Evolutionary conservation across 2,329 filamentous ascomycete species (phyloP).

Genomic region (Gnomoniopsis sp.): DNA sequence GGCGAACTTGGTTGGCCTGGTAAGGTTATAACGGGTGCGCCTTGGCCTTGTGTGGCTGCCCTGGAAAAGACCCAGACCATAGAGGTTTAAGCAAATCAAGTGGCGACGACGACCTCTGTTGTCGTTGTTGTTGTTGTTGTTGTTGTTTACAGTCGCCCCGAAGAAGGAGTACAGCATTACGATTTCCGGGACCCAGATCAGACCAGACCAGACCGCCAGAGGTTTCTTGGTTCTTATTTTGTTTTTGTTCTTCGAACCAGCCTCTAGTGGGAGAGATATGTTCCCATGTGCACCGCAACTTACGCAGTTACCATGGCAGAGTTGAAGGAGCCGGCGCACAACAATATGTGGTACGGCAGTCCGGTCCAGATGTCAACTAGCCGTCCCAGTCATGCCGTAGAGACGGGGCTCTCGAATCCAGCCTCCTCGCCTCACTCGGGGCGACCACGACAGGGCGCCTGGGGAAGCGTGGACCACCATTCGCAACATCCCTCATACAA

Average conservation of each 20-base stretch:
- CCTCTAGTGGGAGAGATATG: constrained; percentile 36
- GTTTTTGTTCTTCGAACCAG: background rate
- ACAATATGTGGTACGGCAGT: constrained; percentile 56
- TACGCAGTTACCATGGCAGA: constrained; percentile 63
- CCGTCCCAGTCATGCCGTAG: constrained; percentile 49
- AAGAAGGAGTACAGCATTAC: background rate
- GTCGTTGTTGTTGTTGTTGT: no score
- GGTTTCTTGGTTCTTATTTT: constrained; percentile 7
- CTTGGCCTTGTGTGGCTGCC: constrained; percentile 12
- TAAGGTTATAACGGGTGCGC: constrained; percentile 6
- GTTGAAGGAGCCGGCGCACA: constrained; percentile 57
- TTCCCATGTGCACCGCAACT: constrained; percentile 59
- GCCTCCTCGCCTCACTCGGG: constrained; percentile 45
- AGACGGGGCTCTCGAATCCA: constrained; percentile 44
- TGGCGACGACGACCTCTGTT: constrained; percentile 13
- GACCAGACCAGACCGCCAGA: background rate
- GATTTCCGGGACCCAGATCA: constrained; percentile 6
- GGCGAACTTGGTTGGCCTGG: constrained; percentile 5
- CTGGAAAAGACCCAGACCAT: constrained; percentile 3
- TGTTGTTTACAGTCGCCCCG: background rate
- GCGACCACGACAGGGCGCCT: constrained; percentile 42
- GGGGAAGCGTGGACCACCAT: constrained; percentile 41
- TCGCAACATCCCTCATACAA: constrained; percentile 46
- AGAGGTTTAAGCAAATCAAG: constrained; percentile 3
- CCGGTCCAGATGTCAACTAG: constrained; percentile 49